Evolutionary conservation across 306 rosid genomes (phyloP), one percentile per base, ranked within the genome.

Genomic region (Vigna hirtella): DNA sequence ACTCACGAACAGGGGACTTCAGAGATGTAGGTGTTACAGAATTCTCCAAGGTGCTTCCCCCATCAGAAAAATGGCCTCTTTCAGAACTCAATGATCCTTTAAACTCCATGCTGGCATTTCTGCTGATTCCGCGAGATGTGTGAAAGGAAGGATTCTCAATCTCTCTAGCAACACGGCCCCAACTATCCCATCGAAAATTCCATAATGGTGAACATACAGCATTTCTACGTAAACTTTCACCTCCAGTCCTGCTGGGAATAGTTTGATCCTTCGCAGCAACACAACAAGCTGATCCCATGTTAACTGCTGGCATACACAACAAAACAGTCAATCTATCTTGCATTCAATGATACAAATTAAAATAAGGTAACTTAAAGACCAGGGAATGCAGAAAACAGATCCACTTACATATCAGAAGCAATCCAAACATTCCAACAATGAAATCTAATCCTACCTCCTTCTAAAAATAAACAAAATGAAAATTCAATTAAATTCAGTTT

Each of bases 41-140:
- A 76, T 79, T 88, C 79, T 88, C 90, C 77, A 86, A 51, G 36
- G 86, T 84, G 70, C 87, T 90, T 72, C 87, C 92, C 16, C 77
- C 59, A 79, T 86, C 89, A 28, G 89, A 90, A 28, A 90, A 85
- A 78, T 77, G 74, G 32, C 85, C 90, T 79, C 92, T 90, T 74
- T 86, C 95, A 77, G 87, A 88, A 86, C 86, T 57, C 58, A 88
- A 42, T 14, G 90, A 83, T 62, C 92, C 76, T 79, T 86, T 88
- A n/a, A 86, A 73, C 85, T 86, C 95, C 92, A 85, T 86, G 84
- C 92, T 88, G 59, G 67, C 83, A 73, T 84, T 86, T 86, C 89
- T 77, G 38, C 85, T 86, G 77, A 82, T 70, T 83, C 83, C 79
- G 13, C 22, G 70, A 75, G 88, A 85, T 12, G 73, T 52, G 34